Evolutionary conservation across 2,329 filamentous ascomycete species (phyloP), one percentile per base, ranked within the genome.

Genomic region (Rutstroemia sp.): DNA sequence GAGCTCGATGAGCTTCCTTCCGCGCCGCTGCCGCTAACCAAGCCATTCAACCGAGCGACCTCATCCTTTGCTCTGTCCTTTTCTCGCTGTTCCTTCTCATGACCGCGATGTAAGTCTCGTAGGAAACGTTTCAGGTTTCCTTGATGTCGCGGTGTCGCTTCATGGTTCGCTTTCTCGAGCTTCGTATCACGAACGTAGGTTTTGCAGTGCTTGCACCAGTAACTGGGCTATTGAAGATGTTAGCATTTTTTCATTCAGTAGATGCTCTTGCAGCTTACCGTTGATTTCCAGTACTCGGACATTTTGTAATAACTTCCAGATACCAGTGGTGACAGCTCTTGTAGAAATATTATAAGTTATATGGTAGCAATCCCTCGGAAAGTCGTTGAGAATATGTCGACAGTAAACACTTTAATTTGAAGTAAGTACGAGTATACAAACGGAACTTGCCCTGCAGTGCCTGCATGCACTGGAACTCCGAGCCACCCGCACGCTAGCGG

Each of bases 201-300:
- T 69, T 84, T 83, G 81, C 94, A 99, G 77, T 96, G 89, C 73
- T 97, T 97, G 82, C 94, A 99, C 91, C 92, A 97, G 75, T 95
- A 95, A 70, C 87, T 92, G 5, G 92, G 92, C 71, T 84, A 56
- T 49, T 10, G 21, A n/a, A 21, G 14, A 8, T 34, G 51, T 65
- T 61, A 67, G 61, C 36, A 54, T 21, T 34, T 30, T n/a, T n/a
- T 46, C 10, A 45, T 5, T 10, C 19, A 30, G 45, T 21, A 4
- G 25, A 14, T 16, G 38, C 30, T 8, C 21, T 23, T 38, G 8
- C 23, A 17, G 68, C 75, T 71, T 70, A 83, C 81, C 36, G 92
- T 96, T 19, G 92, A 96, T 72, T 97, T 97, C 94, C 94, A 97
- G 75, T 96, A 95, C 78, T 97, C 94, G 0, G 94, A 86, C 94